Base-by-base conservation (phyloP, 2,329 filamentous ascomycete species). In the Cryphonectria nitschkei region DNA sequence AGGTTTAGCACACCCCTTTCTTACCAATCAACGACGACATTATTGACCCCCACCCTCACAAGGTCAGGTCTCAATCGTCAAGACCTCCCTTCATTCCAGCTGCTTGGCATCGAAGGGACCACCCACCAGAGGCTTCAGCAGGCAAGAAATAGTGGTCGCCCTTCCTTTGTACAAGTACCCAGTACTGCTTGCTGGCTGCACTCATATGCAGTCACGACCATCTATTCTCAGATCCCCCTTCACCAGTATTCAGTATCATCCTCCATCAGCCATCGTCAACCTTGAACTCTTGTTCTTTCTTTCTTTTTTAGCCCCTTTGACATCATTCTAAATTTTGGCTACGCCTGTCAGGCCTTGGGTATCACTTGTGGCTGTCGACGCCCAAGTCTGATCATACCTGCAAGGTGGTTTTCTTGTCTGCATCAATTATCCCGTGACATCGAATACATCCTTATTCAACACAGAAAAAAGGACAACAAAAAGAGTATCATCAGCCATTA, bases 251-350 rank as follows among this genome's bases (percentile, higher is more conserved):
- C 16, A 41, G 22, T 43, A 64, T 64, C 54, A 29, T 56, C 61
- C 61, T 43, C 37, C 61, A 63, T 29, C 61, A 63, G 37, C 52
- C 14, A 5, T 34, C 62, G 52, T 46, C 43, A 65, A 43, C 63
- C 43, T 65, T 43, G n/a, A 19, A 19, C 63, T 50, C 43, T 37
- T 52, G 2, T 26, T 14, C 19, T 9, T 11, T 9, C 46, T 9
- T n/a, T 8, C 19, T 13, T 8, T 11, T 13, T 26, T 26, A 26
- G 26, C 37, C 37, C 37, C 9, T 39, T 39, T 39, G 14, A 41
- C 29, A 6, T 34, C 19, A 7, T 46, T 65, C n/a, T 65, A 65
- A 65, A 43, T 65, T 65, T 52, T 65, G 63, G 63, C 29, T 52
- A 32, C 43, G 9, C 22, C n/a, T 29, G n/a, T n/a, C 61, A 41